phyloP scores from a whole-genome alignment of 306 rosid species.

The Rosa lucieae region DNA sequence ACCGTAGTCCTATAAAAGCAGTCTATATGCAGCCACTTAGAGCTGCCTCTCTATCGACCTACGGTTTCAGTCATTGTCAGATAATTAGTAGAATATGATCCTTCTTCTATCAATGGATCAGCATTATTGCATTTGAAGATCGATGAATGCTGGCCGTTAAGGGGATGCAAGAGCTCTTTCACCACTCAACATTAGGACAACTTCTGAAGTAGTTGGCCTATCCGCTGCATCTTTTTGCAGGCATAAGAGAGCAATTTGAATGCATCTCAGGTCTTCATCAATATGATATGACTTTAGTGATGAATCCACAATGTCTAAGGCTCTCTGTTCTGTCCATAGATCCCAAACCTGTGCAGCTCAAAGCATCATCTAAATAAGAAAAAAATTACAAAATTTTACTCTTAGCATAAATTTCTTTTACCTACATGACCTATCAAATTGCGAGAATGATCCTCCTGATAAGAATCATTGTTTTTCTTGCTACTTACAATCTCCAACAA shows the following conservation, averaged over 20 bases:
- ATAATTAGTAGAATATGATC: not conserved
- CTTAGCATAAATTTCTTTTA: not conserved
- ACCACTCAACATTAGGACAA: not conserved
- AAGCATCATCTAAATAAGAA: no score
- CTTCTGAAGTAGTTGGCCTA: not conserved
- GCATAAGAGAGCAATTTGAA: not conserved
- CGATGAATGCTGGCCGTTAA: not conserved
- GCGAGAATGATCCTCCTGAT: slow-evolving; percentile 22
- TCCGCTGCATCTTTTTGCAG: not conserved
- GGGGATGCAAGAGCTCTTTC: not conserved
- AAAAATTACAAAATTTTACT: no score
- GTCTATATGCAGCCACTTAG: not conserved
- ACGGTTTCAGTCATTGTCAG: not conserved
- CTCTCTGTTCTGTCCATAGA: no score
- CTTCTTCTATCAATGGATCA: not conserved
- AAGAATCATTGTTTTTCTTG: slow-evolving; percentile 37
- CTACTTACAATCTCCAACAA: slow-evolving; percentile 13
- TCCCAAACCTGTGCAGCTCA: no score
- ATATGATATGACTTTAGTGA: no score
- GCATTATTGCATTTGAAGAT: not conserved
- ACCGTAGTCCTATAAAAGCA: not conserved
- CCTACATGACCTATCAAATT: slow-evolving; percentile 58
- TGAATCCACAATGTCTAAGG: no score
- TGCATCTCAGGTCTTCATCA: no score
- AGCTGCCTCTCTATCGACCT: not conserved